Conservation (phyloP, 306 rosid genomes). For the Prunus mira region DNA sequence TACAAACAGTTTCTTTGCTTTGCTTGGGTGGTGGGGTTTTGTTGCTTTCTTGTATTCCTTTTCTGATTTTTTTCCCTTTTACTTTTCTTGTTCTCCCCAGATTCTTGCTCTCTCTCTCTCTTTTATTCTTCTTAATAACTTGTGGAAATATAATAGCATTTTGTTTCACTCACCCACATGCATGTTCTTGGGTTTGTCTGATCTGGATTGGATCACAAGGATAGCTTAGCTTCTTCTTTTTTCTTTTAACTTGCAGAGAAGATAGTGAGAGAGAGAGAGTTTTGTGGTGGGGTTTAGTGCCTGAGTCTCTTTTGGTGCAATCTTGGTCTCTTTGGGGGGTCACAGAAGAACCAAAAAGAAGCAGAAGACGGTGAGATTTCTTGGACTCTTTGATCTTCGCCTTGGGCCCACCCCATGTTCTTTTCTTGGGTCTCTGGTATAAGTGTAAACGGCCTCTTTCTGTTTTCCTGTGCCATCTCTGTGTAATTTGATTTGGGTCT, state of each 20-base stretch:
- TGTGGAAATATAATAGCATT: constrained; percentile 21
- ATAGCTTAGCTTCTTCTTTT: constrained; percentile 51
- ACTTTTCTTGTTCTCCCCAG: constrained; percentile 12
- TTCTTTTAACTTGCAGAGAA: constrained; percentile 43
- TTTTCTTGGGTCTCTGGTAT: constrained; percentile 37
- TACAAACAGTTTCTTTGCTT: constrained; percentile 29
- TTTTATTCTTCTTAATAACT: not conserved
- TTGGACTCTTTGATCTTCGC: constrained; percentile 41
- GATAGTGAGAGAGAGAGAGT: constrained; percentile 3
- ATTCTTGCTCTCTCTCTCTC: constrained; percentile 14
- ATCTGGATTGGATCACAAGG: constrained; percentile 97
- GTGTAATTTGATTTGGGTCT: constrained; percentile 40
- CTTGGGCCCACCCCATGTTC: constrained; percentile 43
- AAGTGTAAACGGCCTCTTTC: constrained; percentile 14
- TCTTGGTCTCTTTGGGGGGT: constrained; percentile 46
- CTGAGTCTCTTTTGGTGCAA: constrained; percentile 26
- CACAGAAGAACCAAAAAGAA: constrained; percentile 47
- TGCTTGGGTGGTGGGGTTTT: constrained; percentile 67
- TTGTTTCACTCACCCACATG: constrained; percentile 63
- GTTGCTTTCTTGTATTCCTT: constrained; percentile 47
- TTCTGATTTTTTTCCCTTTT: constrained; percentile 32
- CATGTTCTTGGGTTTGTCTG: constrained; percentile 83
- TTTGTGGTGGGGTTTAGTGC: constrained; percentile 44
- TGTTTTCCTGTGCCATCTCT: constrained; percentile 32
- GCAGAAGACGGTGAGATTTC: constrained; percentile 58